Evolutionary conservation across 2,329 filamentous ascomycete genomes (phyloP), one percentile per base, ranked within the genome.

Genomic region (Trichothecium roseum): DNA sequence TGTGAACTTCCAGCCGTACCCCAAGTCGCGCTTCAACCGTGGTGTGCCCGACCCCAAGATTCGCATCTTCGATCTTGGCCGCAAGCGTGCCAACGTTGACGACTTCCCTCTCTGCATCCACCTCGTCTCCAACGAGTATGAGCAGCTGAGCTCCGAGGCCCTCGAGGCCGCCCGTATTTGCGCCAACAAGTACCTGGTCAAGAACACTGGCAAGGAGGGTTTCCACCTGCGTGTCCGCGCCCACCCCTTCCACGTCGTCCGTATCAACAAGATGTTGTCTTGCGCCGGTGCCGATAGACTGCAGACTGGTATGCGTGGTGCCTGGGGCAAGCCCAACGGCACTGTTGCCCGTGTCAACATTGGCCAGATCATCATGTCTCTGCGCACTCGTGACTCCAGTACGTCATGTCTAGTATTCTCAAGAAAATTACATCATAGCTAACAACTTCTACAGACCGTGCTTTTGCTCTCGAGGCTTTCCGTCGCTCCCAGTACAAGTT

Each of bases 201-300:
- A 82, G 74, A 64, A 68, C 55, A 65, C 69, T 54, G 78, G 78
- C 64, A 83, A 83, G 73, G 78, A 83, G 59, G 65, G 68, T 60
- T 83, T 83, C 75, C 78, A 83, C 64, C 68, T 83, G 52, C 78
- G 78, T 55, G 74, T 83, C 61, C 78, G 91, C 63, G 88, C 87
- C 62, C 91, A 98, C 79, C 91, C 91, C 52, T 98, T 85, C 86
- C 91, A 98, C 78, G 91, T 98, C 72, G 84, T 98, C 78, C 91
- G 91, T 72, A 98, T 98, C 88, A 98, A 98, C 87, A 98, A 98
- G 84, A 98, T 98, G 91, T 89, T 98, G 86, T 96, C 91, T 64
- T 98, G 91, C 70, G 91, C 91, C 62, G 91, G 91, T 79, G 91
- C 91, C 81, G 91, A 98, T 96, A 87, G 91, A 83, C 78, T 98